Evolutionary conservation across 2,329 filamentous ascomycete species (phyloP).

Genomic region (Chaetomiaceae sp.): DNA sequence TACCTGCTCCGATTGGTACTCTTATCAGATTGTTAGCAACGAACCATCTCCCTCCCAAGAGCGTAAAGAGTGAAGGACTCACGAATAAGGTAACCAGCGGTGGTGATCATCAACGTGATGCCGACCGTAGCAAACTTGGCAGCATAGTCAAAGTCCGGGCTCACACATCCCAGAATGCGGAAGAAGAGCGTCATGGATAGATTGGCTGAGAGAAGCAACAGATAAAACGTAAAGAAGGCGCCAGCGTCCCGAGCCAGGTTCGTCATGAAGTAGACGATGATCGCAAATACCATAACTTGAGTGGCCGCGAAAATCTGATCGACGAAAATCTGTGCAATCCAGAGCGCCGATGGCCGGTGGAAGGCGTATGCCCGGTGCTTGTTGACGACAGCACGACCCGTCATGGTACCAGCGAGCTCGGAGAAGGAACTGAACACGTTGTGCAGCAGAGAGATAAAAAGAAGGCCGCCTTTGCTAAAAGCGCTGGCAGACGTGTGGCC

Average conservation of each 20-base stretch:
- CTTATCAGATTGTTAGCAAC: conserved; percentile 8
- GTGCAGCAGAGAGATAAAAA: conserved; percentile 77
- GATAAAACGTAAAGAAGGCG: conserved; percentile 72
- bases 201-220: conserved; percentile 65
- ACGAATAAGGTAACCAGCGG: conserved; percentile 75
- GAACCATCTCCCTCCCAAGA: neutral
- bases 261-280: conserved; percentile 78
- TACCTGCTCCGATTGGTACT: conserved; percentile 49
- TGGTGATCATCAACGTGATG: conserved; percentile 77
- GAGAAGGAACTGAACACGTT: conserved; percentile 85
- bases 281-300: conserved; percentile 66
- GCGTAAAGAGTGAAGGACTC: neutral
- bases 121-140: conserved; percentile 76
- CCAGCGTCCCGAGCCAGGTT: conserved; percentile 64
- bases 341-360: conserved; percentile 74
- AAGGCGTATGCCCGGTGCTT: conserved; percentile 83
- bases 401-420: conserved; percentile 71
- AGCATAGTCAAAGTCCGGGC: conserved; percentile 78
- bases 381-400: conserved; percentile 71
- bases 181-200: conserved; percentile 75
- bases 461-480: conserved; percentile 75
- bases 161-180: conserved; percentile 68
- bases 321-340: conserved; percentile 77
- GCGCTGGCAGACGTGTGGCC: conserved; percentile 63
- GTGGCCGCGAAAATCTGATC: conserved; percentile 68